Conservation (phyloP, 1,284 basidiomycete species). For the Moniliophthora roreri region DNA sequence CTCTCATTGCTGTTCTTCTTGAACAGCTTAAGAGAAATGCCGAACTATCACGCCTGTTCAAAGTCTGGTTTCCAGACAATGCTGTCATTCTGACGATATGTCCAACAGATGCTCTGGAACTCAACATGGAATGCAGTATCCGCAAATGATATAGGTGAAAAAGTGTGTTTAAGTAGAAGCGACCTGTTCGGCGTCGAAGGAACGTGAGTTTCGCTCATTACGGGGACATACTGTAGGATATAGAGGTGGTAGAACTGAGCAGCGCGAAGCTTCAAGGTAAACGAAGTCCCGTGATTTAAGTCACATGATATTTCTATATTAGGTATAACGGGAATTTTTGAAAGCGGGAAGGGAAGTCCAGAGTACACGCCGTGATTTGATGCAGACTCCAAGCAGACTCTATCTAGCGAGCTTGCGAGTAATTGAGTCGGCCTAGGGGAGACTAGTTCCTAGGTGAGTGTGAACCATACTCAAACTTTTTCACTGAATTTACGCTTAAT, state of each 20-base stretch:
- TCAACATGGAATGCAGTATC: no score
- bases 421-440: no score
- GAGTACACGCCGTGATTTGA: neutral
- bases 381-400: neutral
- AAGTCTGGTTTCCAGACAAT: neutral
- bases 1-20: conserved; percentile 2
- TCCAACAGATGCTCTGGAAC: neutral
- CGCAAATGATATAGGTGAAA: no score
- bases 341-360: neutral
- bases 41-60: neutral
- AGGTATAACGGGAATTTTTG: no score
- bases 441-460: no score
- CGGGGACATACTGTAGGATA: neutral
- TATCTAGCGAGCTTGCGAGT: no score
- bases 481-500: no score
- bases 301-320: conserved; percentile 3
- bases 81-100: neutral
- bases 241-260: neutral
- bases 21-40: neutral
- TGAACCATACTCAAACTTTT: no score
- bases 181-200: no score
- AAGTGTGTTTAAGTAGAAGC: no score
- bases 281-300: neutral
- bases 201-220: neutral
- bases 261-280: neutral